Conservation (phyloP, 148 eudicot genomes). For the Rhododendron mucronatum region DNA sequence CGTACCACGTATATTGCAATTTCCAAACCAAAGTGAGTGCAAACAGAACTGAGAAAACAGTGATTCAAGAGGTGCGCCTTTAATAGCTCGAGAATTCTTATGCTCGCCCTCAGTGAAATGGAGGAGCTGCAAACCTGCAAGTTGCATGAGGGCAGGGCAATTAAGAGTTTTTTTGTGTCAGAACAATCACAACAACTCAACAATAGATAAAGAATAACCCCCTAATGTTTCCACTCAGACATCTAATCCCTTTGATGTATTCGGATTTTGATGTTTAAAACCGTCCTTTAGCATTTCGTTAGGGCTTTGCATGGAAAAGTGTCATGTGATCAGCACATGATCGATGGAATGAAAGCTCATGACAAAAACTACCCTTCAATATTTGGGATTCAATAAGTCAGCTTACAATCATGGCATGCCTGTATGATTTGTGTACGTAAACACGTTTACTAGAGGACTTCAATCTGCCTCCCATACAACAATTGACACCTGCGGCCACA, state of each 20-base stretch:
- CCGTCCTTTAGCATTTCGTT: neutral
- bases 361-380: neutral
- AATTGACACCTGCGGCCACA: neutral
- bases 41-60: constrained; percentile 90
- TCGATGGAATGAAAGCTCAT: neutral
- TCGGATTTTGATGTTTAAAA: neutral
- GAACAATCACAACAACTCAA: neutral
- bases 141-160: neutral
- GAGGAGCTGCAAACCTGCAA: constrained; percentile 36
- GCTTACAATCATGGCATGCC: neutral
- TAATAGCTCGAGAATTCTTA: constrained; percentile 67
- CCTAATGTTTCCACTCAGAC: neutral
- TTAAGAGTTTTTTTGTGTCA: neutral
- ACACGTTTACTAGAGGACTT: neutral
- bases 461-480: neutral
- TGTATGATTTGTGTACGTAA: neutral
- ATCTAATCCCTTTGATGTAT: neutral
- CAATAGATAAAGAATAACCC: neutral
- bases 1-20: constrained; percentile 95
- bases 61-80: constrained; percentile 80
- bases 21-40: constrained; percentile 88
- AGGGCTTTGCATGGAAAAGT: neutral
- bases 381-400: neutral
- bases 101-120: constrained; percentile 47
- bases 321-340: neutral